Evolutionary conservation across 2,329 filamentous ascomycete species (phyloP), one percentile per base, ranked within the genome.

Genomic region (Xylariaceae sp.): DNA sequence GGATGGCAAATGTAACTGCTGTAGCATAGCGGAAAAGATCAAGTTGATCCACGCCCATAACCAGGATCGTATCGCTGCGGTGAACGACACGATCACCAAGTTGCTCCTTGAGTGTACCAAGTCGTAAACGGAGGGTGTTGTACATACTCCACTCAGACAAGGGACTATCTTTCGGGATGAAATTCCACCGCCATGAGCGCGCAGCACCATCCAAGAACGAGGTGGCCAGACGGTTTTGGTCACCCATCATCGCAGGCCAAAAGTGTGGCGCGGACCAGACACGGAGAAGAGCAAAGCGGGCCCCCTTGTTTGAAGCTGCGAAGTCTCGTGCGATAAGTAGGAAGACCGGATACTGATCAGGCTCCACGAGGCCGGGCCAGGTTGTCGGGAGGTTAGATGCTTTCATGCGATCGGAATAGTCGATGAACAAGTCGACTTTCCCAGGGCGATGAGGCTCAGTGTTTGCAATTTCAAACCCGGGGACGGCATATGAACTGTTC

Each of bases 221-320:
- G 10, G 67, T 68, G 13, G 59, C 53, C 5, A 62, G 44, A 8
- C 74, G 68, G 39, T 71, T 74, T 15, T 74, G 60, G 10, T 58
- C 49, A 8, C 72, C 71, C 16, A 79, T 62, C 75, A 76, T 77
- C 13, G 78, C 68, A 6, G 78, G 77, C 59, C 75, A 80, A 66
- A 80, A 81, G 61, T 78, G 74, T 5, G 76, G 72, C 2, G 76
- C 72, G 7, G 73, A 75, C 77, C 76, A 81, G 39, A 80, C 56
- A 5, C 74, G 67, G 1, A 81, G 67, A 11, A 78, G 53, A 0
- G 76, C 70, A 62, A 81, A 81, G 5, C 65, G 64, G 11, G 74
- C 48, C 6, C 20, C 15, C 10, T 18, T 20, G 23, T 65, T 47
- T 42, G 57, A 39, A 6, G 50, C 49, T 2, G 65, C 60, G 60